A percentile compares a stretch with the other conserved stretches of the same genome.
phyloP scores from a whole-genome alignment of 371 early-diverging fungal genomes.

The Mortierella sp. region DNA sequence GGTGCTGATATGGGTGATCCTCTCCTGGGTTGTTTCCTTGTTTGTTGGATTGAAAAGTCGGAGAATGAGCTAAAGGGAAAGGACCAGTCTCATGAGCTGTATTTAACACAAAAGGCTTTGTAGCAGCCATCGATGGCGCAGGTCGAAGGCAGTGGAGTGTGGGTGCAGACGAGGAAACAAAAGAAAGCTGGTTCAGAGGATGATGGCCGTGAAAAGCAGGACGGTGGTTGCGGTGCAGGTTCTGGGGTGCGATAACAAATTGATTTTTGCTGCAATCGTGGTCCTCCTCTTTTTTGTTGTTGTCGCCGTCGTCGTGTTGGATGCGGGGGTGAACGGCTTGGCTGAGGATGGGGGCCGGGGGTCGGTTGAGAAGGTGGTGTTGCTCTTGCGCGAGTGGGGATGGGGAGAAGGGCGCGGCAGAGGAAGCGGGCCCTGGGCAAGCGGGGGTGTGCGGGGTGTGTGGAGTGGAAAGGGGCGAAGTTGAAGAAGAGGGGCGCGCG shows the following conservation, averaged over 20 bases:
- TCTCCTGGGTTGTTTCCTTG: neutral
- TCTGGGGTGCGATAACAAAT: neutral
- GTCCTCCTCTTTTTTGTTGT: neutral
- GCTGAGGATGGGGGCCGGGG: too few relatives aligned
- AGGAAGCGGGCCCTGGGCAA: too few relatives aligned
- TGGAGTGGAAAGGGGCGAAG: too few relatives aligned
- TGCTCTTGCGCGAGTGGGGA: too few relatives aligned
- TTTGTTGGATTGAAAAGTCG: neutral
- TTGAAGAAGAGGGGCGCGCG: too few relatives aligned
- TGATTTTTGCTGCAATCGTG: neutral
- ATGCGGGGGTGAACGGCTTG: too few relatives aligned
- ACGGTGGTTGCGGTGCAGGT: conserved; percentile 16
- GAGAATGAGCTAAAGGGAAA: neutral
- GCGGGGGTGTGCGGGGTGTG: too few relatives aligned
- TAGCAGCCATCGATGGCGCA: neutral
- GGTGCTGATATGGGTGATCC: neutral
- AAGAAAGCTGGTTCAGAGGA: conserved; percentile 18
- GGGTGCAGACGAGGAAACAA: neutral
- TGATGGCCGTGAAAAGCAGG: conserved; percentile 14
- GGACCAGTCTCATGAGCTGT: neutral
- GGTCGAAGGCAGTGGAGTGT: neutral
- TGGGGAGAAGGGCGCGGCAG: too few relatives aligned
- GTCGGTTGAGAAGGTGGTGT: too few relatives aligned
- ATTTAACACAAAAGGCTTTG: neutral
- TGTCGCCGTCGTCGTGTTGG: neutral